Evolutionary conservation across 305 asterid species (phyloP).

Genomic region (Lippia alba): DNA sequence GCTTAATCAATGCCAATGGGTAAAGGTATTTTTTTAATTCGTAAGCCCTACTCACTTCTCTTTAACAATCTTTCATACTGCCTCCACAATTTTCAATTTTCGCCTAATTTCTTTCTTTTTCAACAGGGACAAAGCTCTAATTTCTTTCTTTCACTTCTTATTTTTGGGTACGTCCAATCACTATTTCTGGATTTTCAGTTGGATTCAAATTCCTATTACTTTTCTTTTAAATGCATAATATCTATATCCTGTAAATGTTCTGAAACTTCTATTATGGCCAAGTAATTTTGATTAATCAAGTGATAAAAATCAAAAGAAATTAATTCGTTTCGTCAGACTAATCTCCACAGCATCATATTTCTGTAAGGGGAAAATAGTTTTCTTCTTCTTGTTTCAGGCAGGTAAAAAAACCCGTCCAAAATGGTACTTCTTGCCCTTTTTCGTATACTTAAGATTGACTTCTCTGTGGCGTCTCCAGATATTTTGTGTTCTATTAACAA

Average conservation of each 20-base stretch:
- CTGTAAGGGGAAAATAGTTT: no score
- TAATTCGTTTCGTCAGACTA: no score
- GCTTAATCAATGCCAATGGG: conserved; percentile 19
- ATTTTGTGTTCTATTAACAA: conserved; percentile 26
- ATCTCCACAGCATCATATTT: no score
- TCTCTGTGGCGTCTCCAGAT: conserved; percentile 31
- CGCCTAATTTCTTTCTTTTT: conserved; percentile 11
- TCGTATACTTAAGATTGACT: conserved; percentile 29
- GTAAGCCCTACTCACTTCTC: conserved; percentile 27
- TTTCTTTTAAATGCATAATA: no score
- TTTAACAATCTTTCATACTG: background rate
- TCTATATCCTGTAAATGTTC: no score
- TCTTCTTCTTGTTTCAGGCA: no score
- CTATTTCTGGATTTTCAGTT: conserved; percentile 17
- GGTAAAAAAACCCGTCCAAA: no score
- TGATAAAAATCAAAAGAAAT: no score
- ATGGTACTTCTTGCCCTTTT: conserved; percentile 4
- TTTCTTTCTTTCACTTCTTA: conserved; percentile 25
- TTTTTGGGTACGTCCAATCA: conserved; percentile 16
- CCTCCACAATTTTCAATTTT: background rate
- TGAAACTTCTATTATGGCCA: no score
- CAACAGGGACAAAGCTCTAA: conserved; percentile 12
- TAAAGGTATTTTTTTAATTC: conserved; percentile 8
- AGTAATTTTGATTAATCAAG: no score
- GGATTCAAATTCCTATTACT: no score